Evolutionary conservation across 345 rosid genomes (phyloP).

Genomic region (Combretum micranthum): DNA sequence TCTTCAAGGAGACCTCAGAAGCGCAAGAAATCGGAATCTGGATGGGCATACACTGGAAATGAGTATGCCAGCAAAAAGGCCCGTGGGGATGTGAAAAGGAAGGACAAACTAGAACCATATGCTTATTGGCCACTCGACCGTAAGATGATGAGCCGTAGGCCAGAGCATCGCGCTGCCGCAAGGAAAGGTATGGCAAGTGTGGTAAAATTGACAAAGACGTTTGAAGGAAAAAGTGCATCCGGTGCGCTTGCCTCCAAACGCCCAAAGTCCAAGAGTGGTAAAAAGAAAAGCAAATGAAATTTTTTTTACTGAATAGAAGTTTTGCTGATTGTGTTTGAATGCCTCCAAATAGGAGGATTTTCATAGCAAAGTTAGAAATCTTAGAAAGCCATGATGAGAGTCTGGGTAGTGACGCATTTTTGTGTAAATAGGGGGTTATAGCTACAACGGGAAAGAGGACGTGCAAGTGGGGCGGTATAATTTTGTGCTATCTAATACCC

Average conservation of each 20-base stretch:
- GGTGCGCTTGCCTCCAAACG: constrained; percentile 37
- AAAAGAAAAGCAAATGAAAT: constrained; percentile 24
- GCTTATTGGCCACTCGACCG: constrained; percentile 98
- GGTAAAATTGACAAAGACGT: constrained; percentile 62
- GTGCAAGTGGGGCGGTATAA: too few relatives aligned
- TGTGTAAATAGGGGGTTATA: too few relatives aligned
- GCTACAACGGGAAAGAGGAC: too few relatives aligned
- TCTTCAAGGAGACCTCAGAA: constrained; percentile 57
- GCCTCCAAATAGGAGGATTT: too few relatives aligned
- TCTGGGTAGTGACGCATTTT: too few relatives aligned
- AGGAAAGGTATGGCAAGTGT: constrained; percentile 83
- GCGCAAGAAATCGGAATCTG: constrained; percentile 60
- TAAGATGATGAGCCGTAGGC: constrained; percentile 92
- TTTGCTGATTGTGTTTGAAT: too few relatives aligned
- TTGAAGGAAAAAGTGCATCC: constrained; percentile 75
- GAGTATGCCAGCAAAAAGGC: constrained; percentile 91
- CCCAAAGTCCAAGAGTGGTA: constrained; percentile 24
- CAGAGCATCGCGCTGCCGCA: constrained; percentile 83
- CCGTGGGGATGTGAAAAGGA: constrained; percentile 74
- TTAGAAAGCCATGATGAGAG: too few relatives aligned
- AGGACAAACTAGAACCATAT: constrained; percentile 88
- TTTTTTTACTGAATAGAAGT: too few relatives aligned
- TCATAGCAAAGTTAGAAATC: too few relatives aligned
- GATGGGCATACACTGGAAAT: constrained; percentile 83
- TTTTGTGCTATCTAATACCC: too few relatives aligned